Base-by-base conservation (phyloP, 768 basidiomycete genomes). In the Saitozyma sp. region DNA sequence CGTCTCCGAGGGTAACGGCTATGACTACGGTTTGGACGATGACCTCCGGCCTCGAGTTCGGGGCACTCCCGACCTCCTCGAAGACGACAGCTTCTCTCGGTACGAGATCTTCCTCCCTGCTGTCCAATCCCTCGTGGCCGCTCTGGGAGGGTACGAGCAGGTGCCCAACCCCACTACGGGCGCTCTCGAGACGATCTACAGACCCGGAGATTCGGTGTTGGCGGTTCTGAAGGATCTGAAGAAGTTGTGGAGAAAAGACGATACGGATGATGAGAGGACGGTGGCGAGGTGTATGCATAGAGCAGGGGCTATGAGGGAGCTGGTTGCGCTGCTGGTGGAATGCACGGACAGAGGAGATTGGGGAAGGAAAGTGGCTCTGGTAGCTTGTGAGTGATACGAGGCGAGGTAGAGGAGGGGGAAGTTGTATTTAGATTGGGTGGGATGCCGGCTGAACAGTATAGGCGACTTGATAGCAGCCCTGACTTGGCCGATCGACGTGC, bases 401-500 rank as follows among this genome's bases (percentile, higher is more conserved):
- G 29, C 29, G 29, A 29, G 29, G 29, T 29, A 29, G 29, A 5
- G 29, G 29, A 29, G 2, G 29, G 29, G 29, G 29, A 29, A 29
- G 5, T 29, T 29, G 29, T 2, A 5, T 29, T 6, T 46, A 3
- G 45, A 11, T 20, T 20, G 37, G 54, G 6, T 1, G 45, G n/a
- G 3, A 11, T 11, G 45, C 2, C 45, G 45, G 13, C 60, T 60
- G 50, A 61, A 3, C 16, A 7, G 19, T n/a, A 54, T 65, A 82
- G 82, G 87, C 8, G 96, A 98, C 76, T 82, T 99, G 20, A 88
- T 98, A 76, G 90, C 92, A 0, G 93, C 94, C 0, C 91, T 99
- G 90, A 98, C 95, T 1, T 99, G 96, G 96, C 96, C 96, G 0
- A 95, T 99, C 58, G 91, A 98, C 79, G 83, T 98, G 65, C 90